A percentile compares a stretch with the other conserved stretches of the same genome.
These are phyloP conservation scores for Ceratocystis cacaofunesta DNA, from an alignment of 2,329 filamentous ascomycete species.

Conservation along the genomic window DNA sequence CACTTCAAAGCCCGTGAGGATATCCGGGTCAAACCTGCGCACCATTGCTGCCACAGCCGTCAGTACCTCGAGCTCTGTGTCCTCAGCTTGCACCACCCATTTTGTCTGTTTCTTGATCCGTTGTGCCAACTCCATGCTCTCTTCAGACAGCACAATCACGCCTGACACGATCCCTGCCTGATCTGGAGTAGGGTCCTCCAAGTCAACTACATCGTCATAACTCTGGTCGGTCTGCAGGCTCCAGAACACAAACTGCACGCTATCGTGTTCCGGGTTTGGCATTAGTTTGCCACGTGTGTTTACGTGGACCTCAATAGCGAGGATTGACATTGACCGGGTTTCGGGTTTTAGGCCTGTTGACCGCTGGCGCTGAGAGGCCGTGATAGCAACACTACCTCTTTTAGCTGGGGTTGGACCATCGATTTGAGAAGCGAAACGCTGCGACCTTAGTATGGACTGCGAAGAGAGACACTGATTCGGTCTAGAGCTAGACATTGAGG, in stretches of 20 bases:
- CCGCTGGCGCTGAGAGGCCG: constrained; percentile 53
- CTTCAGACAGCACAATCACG: constrained; percentile 50
- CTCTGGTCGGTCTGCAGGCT: constrained; percentile 58
- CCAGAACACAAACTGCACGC: constrained; percentile 83
- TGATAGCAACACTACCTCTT: constrained; percentile 49
- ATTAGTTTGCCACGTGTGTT: constrained; percentile 69
- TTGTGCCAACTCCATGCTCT: constrained; percentile 41
- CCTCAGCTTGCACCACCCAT: constrained; percentile 48
- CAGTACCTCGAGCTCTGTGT: constrained; percentile 70
- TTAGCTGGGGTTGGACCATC: constrained; percentile 66
- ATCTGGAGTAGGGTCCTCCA: constrained; percentile 4
- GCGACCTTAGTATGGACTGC: not conserved
- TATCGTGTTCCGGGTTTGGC: constrained; percentile 82
- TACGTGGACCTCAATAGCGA: constrained; percentile 87
- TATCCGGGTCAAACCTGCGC: constrained; percentile 70
- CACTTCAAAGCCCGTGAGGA: constrained; percentile 88
- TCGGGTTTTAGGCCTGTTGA: constrained; percentile 63
- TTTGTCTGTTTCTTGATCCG: constrained; percentile 46
- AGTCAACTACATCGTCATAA: constrained; percentile 29
- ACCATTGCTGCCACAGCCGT: constrained; percentile 80
- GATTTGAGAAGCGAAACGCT: constrained; percentile 55
- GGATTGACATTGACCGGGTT: constrained; percentile 86
- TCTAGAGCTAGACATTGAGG: not conserved
- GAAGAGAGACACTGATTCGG: not conserved
- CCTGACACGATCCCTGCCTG: constrained; percentile 37